Percentiles rank a stretch among this genome's conserved stretches.
Evolutionary conservation across 2,329 filamentous ascomycete genomes (phyloP).

Genomic region (Falciphora oryzae): DNA sequence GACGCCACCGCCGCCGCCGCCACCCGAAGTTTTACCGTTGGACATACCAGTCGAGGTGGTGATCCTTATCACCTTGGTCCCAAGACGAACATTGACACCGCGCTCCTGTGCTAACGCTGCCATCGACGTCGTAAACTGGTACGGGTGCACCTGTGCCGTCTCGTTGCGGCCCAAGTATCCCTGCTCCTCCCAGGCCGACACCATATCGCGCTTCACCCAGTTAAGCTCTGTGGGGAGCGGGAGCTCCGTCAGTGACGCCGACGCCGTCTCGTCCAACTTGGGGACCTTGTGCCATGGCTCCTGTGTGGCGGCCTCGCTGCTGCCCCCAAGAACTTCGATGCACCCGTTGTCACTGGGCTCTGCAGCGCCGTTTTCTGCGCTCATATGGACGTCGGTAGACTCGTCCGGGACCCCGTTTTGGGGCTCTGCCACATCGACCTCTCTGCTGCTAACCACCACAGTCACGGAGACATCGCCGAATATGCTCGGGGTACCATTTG

Average conservation of each 20-base stretch:
- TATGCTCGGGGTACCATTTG: neutral
- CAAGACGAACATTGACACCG: constrained; percentile 62
- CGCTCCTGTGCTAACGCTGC: constrained; percentile 66
- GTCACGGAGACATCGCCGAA: too few relatives aligned
- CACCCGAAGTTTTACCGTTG: constrained; percentile 26
- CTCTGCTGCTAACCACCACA: neutral
- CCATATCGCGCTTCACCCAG: constrained; percentile 70
- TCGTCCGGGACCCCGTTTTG: neutral
- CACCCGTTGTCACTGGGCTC: neutral
- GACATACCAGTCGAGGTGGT: constrained; percentile 35
- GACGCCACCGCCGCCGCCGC: constrained; percentile 16
- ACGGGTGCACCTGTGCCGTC: constrained; percentile 91
- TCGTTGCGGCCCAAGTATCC: constrained; percentile 60
- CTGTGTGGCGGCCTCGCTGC: neutral
- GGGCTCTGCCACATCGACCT: neutral
- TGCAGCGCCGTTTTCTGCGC: neutral
- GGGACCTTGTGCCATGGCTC: constrained; percentile 52
- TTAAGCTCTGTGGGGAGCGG: constrained; percentile 63
- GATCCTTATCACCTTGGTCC: constrained; percentile 63
- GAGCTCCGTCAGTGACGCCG: constrained; percentile 36
- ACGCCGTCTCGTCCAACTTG: constrained; percentile 49
- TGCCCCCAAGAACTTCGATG: neutral
- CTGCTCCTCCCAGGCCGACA: constrained; percentile 76
- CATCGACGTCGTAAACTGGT: constrained; percentile 82
- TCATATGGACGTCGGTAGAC: neutral